These are phyloP conservation scores for Aspergillus sp. DNA, from an alignment of 2,329 filamentous ascomycete species.

Conservation along the genomic window DNA sequence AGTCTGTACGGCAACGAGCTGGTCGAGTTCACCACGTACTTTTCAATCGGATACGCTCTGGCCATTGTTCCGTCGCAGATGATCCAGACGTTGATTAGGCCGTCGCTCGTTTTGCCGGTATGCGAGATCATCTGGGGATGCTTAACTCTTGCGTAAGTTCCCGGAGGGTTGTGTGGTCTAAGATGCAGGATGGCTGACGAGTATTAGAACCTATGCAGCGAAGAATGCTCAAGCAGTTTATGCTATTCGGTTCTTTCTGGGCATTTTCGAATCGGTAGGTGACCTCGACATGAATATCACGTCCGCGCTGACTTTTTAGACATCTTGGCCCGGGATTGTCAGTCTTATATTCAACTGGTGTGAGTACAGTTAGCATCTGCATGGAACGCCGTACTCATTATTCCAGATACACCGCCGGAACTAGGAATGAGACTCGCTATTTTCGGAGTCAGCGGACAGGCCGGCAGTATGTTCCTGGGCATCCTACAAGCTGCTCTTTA, in stretches of 20 bases:
- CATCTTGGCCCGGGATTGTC: conserved; percentile 33
- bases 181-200: neutral
- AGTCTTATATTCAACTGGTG: conserved; percentile 21
- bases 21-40: conserved; percentile 44
- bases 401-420: conserved; percentile 11
- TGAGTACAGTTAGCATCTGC: neutral
- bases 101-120: conserved; percentile 16
- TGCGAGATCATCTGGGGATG: conserved; percentile 30
- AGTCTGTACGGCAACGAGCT: conserved; percentile 40
- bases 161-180: neutral
- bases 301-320: neutral
- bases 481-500: conserved; percentile 19
- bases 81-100: conserved; percentile 18
- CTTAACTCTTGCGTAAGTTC: conserved; percentile 17
- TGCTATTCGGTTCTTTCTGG: conserved; percentile 39
- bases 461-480: conserved; percentile 18
- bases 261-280: conserved; percentile 31
- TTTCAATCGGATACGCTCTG: conserved; percentile 41
- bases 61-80: conserved; percentile 28
- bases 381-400: neutral
- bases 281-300: neutral
- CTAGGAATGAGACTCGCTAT: conserved; percentile 16
- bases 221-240: conserved; percentile 34
- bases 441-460: conserved; percentile 16
- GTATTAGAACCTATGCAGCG: conserved; percentile 16